phyloP scores from a whole-genome alignment of 768 basidiomycete species.

The Phanerochaete sordida region DNA sequence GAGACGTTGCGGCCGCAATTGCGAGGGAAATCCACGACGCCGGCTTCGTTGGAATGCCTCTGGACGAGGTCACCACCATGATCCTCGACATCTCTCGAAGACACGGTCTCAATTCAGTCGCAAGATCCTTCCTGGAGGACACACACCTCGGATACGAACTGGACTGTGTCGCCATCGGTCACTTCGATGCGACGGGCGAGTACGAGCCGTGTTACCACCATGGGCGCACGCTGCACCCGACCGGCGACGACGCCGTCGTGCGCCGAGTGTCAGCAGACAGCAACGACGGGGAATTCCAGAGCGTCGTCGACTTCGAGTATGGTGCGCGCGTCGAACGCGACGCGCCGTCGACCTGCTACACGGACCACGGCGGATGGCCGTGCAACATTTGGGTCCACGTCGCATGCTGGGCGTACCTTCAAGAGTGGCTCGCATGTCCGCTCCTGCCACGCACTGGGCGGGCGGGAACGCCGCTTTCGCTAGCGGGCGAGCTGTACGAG shows the following conservation, averaged over 20 bases:
- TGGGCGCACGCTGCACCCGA: background rate
- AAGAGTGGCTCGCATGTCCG: background rate
- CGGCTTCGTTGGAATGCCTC: background rate
- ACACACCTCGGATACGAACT: background rate
- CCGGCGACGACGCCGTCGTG: background rate
- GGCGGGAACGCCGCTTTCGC: background rate
- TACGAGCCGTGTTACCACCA: background rate
- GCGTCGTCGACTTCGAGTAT: background rate
- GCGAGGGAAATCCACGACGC: background rate
- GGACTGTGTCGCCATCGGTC: background rate
- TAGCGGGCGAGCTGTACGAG: conserved; percentile 5
- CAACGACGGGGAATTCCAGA: background rate
- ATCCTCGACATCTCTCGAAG: background rate
- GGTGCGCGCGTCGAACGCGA: background rate
- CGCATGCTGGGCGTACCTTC: background rate
- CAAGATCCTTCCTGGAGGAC: background rate
- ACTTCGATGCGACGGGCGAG: background rate
- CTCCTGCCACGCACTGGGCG: background rate
- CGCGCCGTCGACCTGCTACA: background rate
- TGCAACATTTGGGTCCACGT: background rate
- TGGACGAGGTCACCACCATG: background rate
- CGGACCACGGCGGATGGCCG: background rate
- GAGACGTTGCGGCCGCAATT: no score
- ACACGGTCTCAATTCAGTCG: background rate
- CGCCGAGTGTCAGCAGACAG: background rate